These are phyloP conservation scores for Pseudocercospora fijiensis DNA, from an alignment of 2,329 filamentous ascomycete species.

Conservation along the genomic window DNA sequence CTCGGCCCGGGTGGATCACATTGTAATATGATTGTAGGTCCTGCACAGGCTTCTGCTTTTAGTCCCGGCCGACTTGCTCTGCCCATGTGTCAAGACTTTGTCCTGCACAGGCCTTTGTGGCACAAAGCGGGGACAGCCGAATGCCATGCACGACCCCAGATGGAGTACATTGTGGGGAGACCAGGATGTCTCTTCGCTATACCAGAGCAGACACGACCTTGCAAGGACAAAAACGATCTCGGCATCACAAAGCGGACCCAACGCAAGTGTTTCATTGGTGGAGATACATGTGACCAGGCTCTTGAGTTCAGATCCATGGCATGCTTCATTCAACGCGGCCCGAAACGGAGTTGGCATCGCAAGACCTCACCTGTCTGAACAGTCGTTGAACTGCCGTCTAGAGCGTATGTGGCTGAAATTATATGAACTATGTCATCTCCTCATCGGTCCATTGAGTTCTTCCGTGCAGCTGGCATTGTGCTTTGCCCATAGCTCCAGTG, in stretches of 20 bases:
- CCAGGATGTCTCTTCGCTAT: not conserved
- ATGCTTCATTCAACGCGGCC: not conserved
- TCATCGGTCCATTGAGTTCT: not conserved
- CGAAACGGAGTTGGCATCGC: not conserved
- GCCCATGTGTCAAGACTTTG: not conserved
- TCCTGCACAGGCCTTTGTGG: constrained; percentile 1
- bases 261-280: not conserved
- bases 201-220: not conserved
- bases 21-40: not conserved
- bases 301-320: constrained; percentile 4
- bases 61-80: not conserved
- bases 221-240: not conserved
- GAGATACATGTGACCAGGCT: not conserved
- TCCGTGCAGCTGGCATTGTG: not conserved
- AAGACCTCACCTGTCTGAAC: not conserved
- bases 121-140: constrained; percentile 6
- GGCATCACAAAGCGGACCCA: not conserved
- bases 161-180: not conserved
- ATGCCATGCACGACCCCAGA: not conserved
- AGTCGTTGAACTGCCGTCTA: not conserved
- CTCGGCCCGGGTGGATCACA: not conserved
- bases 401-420: constrained; percentile 3
- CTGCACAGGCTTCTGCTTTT: not conserved
- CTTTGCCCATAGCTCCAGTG: not conserved
- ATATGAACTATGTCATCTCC: not conserved